phyloP scores from a whole-genome alignment of 163 green algal genomes.

The Prototheca wickerhamii region DNA sequence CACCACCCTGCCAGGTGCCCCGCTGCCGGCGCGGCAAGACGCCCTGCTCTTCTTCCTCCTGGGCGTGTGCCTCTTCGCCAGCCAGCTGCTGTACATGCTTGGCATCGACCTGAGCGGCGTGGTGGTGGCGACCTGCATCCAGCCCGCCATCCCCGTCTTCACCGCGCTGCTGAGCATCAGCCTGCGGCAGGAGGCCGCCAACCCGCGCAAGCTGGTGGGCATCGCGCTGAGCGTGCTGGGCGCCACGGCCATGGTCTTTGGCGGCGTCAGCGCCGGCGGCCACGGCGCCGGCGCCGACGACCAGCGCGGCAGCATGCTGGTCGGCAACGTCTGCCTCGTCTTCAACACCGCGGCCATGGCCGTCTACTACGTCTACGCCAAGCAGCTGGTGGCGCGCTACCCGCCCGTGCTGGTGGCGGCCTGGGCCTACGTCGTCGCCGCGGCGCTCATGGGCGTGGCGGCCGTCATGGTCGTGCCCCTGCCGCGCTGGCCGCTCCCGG shows the following conservation, averaged over 20 bases:
- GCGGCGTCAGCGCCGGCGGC: neutral
- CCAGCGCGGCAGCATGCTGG: constrained; percentile 25
- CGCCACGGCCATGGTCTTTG: constrained; percentile 48
- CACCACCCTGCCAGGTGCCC: constrained; percentile 6
- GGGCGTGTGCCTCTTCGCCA: constrained; percentile 50
- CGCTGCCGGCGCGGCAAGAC: constrained; percentile 31
- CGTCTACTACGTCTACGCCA: constrained; percentile 47
- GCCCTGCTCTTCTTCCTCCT: constrained; percentile 24
- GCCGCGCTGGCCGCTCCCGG: constrained; percentile 40
- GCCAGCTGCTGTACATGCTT: constrained; percentile 67
- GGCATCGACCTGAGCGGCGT: constrained; percentile 62
- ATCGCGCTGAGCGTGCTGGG: constrained; percentile 45
- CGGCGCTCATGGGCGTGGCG: constrained; percentile 41
- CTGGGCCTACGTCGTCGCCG: constrained; percentile 36
- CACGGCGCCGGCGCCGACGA: neutral
- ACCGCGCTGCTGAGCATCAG: constrained; percentile 46
- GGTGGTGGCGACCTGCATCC: constrained; percentile 62
- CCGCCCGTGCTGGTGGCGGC: constrained; percentile 17
- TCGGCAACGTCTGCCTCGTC: constrained; percentile 47
- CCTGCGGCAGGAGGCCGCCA: constrained; percentile 40
- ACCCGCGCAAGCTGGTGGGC: constrained; percentile 43
- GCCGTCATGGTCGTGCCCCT: constrained; percentile 30
- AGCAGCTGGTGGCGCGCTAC: constrained; percentile 26
- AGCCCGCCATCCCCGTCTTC: constrained; percentile 62
- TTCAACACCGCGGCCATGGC: constrained; percentile 48